Evolutionary conservation across 148 eudicot species (phyloP).

Genomic region (Nepenthes mirabilis): DNA sequence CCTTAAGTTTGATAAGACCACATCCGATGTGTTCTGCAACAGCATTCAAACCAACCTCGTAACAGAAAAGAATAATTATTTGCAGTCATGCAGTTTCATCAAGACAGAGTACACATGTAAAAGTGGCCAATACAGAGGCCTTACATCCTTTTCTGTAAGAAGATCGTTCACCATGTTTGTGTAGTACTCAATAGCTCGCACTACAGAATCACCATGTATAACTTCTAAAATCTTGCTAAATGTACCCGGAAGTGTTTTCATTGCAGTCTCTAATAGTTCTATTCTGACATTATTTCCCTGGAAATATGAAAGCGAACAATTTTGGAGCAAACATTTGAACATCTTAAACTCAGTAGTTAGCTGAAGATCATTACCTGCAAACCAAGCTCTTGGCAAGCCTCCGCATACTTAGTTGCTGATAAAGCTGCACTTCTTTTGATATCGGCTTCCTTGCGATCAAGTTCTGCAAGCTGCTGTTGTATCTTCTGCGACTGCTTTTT

Average conservation of each 20-base stretch:
- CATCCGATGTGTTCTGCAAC: slow-evolving; percentile 27
- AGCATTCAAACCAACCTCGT: slow-evolving; percentile 5
- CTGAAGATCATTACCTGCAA: slow-evolving; percentile 42
- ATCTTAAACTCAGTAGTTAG: background rate
- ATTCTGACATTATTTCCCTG: slow-evolving; percentile 77
- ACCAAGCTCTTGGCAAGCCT: slow-evolving; percentile 93
- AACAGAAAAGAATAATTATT: background rate
- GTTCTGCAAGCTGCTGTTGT: slow-evolving; percentile 85
- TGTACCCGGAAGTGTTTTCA: slow-evolving; percentile 58
- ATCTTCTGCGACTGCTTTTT: slow-evolving; percentile 90
- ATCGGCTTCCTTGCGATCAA: slow-evolving; percentile 92
- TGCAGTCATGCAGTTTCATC: background rate
- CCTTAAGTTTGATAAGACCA: slow-evolving; percentile 44
- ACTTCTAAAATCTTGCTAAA: slow-evolving; percentile 68
- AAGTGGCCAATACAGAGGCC: slow-evolving; percentile 3
- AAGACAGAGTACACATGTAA: background rate
- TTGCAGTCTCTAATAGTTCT: slow-evolving; percentile 81
- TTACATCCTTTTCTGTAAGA: slow-evolving; percentile 68
- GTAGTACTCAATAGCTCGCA: slow-evolving; percentile 69
- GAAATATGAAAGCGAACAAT: slow-evolving; percentile 2
- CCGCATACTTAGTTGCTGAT: slow-evolving; percentile 84
- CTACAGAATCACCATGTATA: slow-evolving; percentile 51
- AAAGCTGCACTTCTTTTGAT: slow-evolving; percentile 82
- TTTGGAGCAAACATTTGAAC: background rate
- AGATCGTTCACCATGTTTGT: slow-evolving; percentile 56